Conservation (phyloP, 768 basidiomycete species). For the Paxillus rubicundulus region DNA sequence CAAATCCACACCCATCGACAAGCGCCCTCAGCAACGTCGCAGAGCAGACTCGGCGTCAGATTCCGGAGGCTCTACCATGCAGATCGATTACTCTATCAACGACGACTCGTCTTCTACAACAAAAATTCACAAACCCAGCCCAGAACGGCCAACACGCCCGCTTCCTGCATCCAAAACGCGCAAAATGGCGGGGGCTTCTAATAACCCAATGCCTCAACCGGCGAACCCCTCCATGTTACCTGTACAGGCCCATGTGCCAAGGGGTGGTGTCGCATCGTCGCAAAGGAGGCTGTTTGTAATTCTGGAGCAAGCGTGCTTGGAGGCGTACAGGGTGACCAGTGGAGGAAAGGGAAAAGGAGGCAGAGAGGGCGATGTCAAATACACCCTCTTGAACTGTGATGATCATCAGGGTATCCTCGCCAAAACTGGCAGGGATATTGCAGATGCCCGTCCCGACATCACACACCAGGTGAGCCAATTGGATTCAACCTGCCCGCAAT, state of each 20-base stretch:
- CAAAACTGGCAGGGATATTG: slow-evolving; percentile 96
- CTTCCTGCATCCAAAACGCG: slow-evolving; percentile 56
- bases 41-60: slow-evolving; percentile 41
- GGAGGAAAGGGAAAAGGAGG: slow-evolving; percentile 49
- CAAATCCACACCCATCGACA: slow-evolving; percentile 67
- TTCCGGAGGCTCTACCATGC: slow-evolving; percentile 37
- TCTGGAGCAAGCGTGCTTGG: slow-evolving; percentile 91
- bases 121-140: slow-evolving; percentile 26
- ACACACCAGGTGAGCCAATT: slow-evolving; percentile 81
- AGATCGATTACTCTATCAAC: slow-evolving; percentile 15
- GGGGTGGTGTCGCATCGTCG: slow-evolving; percentile 48
- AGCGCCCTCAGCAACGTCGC: slow-evolving; percentile 50
- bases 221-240: slow-evolving; percentile 82
- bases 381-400: slow-evolving; percentile 95
- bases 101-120: not conserved
- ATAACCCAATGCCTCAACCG: slow-evolving; percentile 46
- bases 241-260: slow-evolving; percentile 72
- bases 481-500: not conserved
- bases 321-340: slow-evolving; percentile 84
- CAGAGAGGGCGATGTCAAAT: slow-evolving; percentile 81
- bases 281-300: slow-evolving; percentile 83
- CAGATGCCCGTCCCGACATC: slow-evolving; percentile 98
- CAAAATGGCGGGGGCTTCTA: slow-evolving; percentile 44
- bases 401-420: slow-evolving; percentile 99
- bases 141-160: slow-evolving; percentile 61